A percentile compares a stretch with the other conserved stretches of the same genome.
phyloP scores from a whole-genome alignment of 345 rosid genomes.

The Jatropha curcas region DNA sequence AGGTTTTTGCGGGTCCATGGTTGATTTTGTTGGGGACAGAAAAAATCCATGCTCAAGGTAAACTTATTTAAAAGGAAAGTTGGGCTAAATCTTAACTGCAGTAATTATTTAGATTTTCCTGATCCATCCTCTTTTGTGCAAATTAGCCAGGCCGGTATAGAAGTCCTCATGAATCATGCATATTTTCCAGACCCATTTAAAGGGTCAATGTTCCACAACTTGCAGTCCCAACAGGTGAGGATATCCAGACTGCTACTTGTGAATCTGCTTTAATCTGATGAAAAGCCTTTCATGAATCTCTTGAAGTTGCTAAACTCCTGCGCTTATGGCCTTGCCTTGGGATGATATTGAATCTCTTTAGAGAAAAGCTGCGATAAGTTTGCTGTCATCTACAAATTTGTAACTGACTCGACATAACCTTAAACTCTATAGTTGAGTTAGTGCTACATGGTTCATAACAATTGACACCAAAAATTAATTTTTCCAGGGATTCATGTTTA shows the following conservation, averaged over 20 bases:
- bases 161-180: conserved; percentile 79
- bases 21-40: conserved; percentile 81
- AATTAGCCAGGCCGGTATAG: conserved; percentile 68
- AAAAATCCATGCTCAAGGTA: conserved; percentile 76
- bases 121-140: not conserved
- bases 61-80: not conserved
- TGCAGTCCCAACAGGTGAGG: conserved; percentile 58
- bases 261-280: not conserved
- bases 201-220: conserved; percentile 60
- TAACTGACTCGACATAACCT: not conserved
- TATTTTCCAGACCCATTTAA: conserved; percentile 65
- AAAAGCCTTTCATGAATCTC: no score
- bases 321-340: not conserved
- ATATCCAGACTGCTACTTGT: not conserved
- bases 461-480: no score
- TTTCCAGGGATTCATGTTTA: no score
- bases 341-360: not conserved
- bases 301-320: not conserved
- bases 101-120: not conserved
- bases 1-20: conserved; percentile 74
- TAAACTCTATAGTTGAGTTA: not conserved
- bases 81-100: not conserved
- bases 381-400: not conserved
- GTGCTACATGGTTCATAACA: not conserved
- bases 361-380: not conserved